Evolutionary conservation across 805 yeast species (phyloP), one percentile per base, ranked within the genome.

Genomic region (Wickerhamomyces ciferrii): DNA sequence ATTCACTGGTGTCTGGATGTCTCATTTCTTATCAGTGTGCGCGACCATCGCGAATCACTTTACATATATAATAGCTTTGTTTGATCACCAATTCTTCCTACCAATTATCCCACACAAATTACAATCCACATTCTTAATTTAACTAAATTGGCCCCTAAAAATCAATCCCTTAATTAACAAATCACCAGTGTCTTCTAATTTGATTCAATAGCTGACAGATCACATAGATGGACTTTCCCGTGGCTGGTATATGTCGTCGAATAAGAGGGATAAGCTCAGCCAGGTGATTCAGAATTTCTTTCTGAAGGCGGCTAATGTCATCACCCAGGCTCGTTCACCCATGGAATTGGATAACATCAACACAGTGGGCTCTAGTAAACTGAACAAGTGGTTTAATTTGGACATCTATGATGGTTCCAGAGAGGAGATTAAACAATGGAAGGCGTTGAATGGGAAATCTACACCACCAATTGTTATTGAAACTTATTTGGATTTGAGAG

Each of bases 401-500:
- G 78, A 79, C 46, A 67, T 78, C 35, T 58, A 53, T 35, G 67
- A 68, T 43, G 52, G 55, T 2, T 42, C 59, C 43, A 70, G 73
- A 35, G 88, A 83, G n/a, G 87, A 81, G 37, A 65, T 87, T 43
- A 67, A 71, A 45, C 66, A 72, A 4, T 88, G 96, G 96, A 74
- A 73, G 46, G 48, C 68, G 7, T 58, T 65, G 7, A 55, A 56
- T 49, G 24, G 25, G 3, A 48, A 53, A 19, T 47, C 55, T n/a
- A 62, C 83, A 15, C 88, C 96, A 1, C 96, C 97, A 2, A 72
- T 94, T 62, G 87, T 94, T 15, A 74, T 94, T 23, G 99, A 94
- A 62, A 83, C 94, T 0, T 86, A 75, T 53, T 69, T 89, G 47
- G 95, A 88, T 59, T 69, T 87, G 45, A 67, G 87, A 20, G 73